A percentile compares a stretch with the other conserved stretches of the same genome.
phyloP scores from a whole-genome alignment of 2,329 filamentous ascomycete genomes.

The Chrysoporthe cubensis region DNA sequence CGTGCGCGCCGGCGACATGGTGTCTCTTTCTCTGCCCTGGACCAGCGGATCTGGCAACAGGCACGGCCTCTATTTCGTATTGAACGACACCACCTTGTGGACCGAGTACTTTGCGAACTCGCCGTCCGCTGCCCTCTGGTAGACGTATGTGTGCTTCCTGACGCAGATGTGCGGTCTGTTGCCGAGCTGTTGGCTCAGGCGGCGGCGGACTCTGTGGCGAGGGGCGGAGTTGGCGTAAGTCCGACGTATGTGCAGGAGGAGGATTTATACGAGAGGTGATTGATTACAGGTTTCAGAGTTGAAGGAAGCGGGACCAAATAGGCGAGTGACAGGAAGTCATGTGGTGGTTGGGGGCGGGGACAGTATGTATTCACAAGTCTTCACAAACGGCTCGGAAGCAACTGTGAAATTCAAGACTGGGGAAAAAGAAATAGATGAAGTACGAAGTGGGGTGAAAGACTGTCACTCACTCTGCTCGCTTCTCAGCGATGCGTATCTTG shows the following conservation, averaged over 20 bases:
- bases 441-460: neutral
- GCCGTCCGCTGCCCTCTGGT: constrained; percentile 34
- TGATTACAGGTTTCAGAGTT: neutral
- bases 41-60: no score
- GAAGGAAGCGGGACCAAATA: neutral
- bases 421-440: neutral
- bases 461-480: constrained; percentile 26
- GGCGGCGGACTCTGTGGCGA: constrained; percentile 24
- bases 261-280: no score
- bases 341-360: neutral
- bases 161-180: constrained; percentile 20
- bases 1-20: constrained; percentile 21
- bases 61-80: neutral
- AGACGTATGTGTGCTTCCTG: constrained; percentile 22
- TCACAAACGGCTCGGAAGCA: no score
- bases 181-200: constrained; percentile 19
- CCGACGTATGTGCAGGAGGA: neutral
- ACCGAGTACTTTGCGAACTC: constrained; percentile 26
- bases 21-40: neutral
- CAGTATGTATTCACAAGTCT: neutral
- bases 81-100: constrained; percentile 28
- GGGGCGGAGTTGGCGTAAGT: constrained; percentile 9
- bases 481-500: constrained; percentile 26
- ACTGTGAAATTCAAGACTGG: no score
- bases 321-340: neutral